These are phyloP conservation scores for Paramecium octaurelia DNA, from an alignment of 73 alveolate genomes.

Conservation along the genomic window DNA sequence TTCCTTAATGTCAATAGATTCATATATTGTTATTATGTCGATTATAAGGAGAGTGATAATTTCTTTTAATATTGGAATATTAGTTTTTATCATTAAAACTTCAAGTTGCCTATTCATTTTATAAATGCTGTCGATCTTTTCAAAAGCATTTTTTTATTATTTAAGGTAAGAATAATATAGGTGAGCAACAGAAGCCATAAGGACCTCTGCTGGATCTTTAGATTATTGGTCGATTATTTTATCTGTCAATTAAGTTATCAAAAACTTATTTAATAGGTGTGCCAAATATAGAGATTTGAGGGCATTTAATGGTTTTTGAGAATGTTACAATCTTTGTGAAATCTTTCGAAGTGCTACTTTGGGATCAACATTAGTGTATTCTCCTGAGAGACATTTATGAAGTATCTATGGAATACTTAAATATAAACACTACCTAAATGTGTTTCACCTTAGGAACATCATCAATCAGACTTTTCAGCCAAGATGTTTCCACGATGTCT, in stretches of 20 bases:
- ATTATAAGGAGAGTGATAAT: background rate
- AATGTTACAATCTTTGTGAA: background rate
- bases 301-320: conserved; percentile 8
- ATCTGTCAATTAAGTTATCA: background rate
- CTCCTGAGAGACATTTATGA: conserved; percentile 6
- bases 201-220: background rate
- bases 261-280: background rate
- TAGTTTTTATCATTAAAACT: background rate
- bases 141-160: background rate
- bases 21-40: background rate
- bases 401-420: background rate
- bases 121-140: background rate
- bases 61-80: background rate
- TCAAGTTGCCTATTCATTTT: background rate
- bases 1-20: background rate
- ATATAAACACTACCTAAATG: background rate
- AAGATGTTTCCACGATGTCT: conserved; percentile 11
- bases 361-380: background rate
- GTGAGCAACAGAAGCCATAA: background rate
- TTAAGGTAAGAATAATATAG: background rate
- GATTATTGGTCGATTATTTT: background rate
- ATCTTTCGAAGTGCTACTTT: background rate
- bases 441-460: conserved; percentile 11
- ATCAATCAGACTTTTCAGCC: conserved; percentile 21
- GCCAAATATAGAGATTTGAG: background rate